Evolutionary conservation across 2,329 filamentous ascomycete genomes (phyloP), one percentile per base, ranked within the genome.

Genomic region (Rhytidhysteron rufulum): DNA sequence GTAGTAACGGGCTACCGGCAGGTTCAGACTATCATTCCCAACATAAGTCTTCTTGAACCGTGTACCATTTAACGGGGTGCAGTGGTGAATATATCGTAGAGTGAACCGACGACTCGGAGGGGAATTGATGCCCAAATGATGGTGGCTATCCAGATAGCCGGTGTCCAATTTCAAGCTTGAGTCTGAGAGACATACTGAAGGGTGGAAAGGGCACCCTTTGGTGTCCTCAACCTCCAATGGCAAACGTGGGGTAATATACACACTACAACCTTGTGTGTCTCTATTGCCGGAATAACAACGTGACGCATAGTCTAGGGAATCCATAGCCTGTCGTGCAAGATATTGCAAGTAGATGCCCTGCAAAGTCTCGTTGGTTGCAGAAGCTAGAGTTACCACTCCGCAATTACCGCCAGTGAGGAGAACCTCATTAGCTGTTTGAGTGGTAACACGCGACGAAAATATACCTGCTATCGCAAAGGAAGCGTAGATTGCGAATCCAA

Each of bases 391-490:
- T n/a, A n/a, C n/a, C n/a, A n/a, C n/a, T n/a, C 32, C 32, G 18
- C 32, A 34, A 15, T 51, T 39, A 2, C 46, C 42, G 9, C 60
- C 55, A 11, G 34, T 30, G 3, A 67, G 44, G 1, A 67, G 45
- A 2, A 58, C 53, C 34, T 65, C 54, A 20, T 62, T 57, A 1
- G 59, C 58, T 1, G 51, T 46, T 11, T 48, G 42, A 11, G 55
- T 57, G 3, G 58, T 54, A 25, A 67, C 50, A 11, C 53, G 51
- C 0, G 61, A 62, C 2, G 62, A 64, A 37, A 65, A 59, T 4
- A 65, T 48, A 37, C 58, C 54, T 22, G 58, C 53, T 4, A 54
- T 39, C 7, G 40, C 50, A 22, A 62, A 61, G 4, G 50, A 34
- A 1, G 42, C 24, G 5, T 57, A 31, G 34, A 55, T 48, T 7